Evolutionary conservation across 1,284 basidiomycete species (phyloP).

Genomic region (Sanghuangporus sanghuang): DNA sequence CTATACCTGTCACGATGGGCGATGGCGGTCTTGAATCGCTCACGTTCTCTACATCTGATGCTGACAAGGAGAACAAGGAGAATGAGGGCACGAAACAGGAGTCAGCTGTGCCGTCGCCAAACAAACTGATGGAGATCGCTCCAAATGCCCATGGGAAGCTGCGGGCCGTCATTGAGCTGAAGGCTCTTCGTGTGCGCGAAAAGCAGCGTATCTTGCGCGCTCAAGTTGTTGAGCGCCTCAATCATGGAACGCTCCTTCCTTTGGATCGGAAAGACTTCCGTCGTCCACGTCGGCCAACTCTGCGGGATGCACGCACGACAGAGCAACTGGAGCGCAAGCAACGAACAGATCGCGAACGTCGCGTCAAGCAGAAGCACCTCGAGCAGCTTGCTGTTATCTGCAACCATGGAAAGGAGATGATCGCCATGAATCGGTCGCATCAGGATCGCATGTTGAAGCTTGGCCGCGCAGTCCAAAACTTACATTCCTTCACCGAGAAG

Average conservation of each 20-base stretch:
- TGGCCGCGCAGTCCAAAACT: slow-evolving; percentile 80
- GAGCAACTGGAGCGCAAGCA: slow-evolving; percentile 92
- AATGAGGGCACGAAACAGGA: slow-evolving; percentile 23
- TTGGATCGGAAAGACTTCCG: slow-evolving; percentile 92
- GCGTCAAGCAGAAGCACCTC: slow-evolving; percentile 95
- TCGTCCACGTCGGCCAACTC: slow-evolving; percentile 79
- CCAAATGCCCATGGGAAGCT: slow-evolving; percentile 74
- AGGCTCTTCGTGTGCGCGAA: slow-evolving; percentile 84
- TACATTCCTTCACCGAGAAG: slow-evolving; percentile 91
- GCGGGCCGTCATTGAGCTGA: slow-evolving; percentile 91
- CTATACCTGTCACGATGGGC: slow-evolving; percentile 77
- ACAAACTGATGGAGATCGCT: slow-evolving; percentile 41
- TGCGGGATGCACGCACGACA: slow-evolving; percentile 88
- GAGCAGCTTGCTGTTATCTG: slow-evolving; percentile 91
- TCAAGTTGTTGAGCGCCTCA: slow-evolving; percentile 82
- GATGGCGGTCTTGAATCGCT: slow-evolving; percentile 66
- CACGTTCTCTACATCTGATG: slow-evolving; percentile 29
- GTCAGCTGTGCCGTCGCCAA: slow-evolving; percentile 7
- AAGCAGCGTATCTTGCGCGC: slow-evolving; percentile 88
- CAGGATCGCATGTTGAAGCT: slow-evolving; percentile 81
- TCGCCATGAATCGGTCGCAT: slow-evolving; percentile 55
- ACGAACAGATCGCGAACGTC: slow-evolving; percentile 86
- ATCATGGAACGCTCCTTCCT: slow-evolving; percentile 87
- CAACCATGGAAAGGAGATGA: slow-evolving; percentile 76
- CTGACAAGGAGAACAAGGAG: slow-evolving; percentile 43